Percentiles rank a stretch among this genome's conserved stretches.
phyloP scores from a whole-genome alignment of 1,284 basidiomycete species.

The Albatrellus sp. region DNA sequence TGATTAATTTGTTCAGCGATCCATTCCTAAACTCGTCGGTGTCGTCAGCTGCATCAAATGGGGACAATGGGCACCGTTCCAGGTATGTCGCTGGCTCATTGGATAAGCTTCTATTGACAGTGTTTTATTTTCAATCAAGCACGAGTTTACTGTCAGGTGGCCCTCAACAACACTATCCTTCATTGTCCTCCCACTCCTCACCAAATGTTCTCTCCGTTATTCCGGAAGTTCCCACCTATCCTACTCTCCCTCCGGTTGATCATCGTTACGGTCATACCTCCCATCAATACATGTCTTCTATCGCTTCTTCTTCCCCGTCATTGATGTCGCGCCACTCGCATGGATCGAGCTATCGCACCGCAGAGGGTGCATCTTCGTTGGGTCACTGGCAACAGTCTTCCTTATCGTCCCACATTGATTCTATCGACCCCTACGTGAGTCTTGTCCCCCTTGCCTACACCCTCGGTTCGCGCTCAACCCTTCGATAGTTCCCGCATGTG shows the following conservation, averaged over 20 bases:
- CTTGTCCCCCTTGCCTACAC: background rate
- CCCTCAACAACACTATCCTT: conserved; percentile 26
- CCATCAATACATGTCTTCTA: conserved; percentile 5
- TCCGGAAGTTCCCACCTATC: conserved; percentile 34
- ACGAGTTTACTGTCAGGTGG: background rate
- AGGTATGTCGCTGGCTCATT: conserved; percentile 7
- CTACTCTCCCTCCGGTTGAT: conserved; percentile 13
- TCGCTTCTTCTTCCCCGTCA: background rate
- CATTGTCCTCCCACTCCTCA: conserved; percentile 4
- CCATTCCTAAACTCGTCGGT: conserved; percentile 10
- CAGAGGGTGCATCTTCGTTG: conserved; percentile 8
- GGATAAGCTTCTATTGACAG: conserved; percentile 1
- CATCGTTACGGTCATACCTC: conserved; percentile 8
- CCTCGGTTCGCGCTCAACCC: background rate
- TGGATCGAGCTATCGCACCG: conserved; percentile 8
- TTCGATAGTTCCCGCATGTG: conserved; percentile 7
- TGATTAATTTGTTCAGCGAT: conserved; percentile 13
- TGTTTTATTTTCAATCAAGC: background rate
- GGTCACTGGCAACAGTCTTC: conserved; percentile 9
- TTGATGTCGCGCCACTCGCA: background rate
- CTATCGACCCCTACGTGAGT: conserved; percentile 11
- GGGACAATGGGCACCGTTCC: conserved; percentile 11
- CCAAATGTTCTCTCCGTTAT: conserved; percentile 34
- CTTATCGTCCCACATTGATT: conserved; percentile 7
- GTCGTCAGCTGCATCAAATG: conserved; percentile 4